These are phyloP conservation scores for Exophiala alcalophila DNA, from an alignment of 2,329 filamentous ascomycete species.

Conservation along the genomic window DNA sequence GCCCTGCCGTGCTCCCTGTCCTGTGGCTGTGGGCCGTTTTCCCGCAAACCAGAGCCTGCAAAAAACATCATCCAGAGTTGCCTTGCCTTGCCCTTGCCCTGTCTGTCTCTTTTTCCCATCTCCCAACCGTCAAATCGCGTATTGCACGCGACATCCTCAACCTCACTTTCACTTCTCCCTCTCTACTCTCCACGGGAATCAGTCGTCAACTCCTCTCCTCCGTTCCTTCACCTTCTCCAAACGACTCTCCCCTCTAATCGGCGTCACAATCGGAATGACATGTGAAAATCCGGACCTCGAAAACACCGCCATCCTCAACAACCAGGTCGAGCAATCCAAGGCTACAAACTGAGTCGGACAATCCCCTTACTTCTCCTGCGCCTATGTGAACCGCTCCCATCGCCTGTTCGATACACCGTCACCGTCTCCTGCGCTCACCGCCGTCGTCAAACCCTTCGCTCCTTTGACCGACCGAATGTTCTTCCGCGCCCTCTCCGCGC, in stretches of 20 bases:
- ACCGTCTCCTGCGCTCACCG: slow-evolving; percentile 39
- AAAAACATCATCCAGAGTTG: too few species aligned
- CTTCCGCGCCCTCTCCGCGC: slow-evolving; percentile 74
- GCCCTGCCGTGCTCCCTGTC: too few species aligned
- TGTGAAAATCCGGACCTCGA: slow-evolving; percentile 26
- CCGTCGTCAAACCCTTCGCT: slow-evolving; percentile 47
- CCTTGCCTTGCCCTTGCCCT: slow-evolving; percentile 5
- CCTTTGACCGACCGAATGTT: slow-evolving; percentile 60
- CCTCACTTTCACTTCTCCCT: neutral
- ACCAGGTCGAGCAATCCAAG: slow-evolving; percentile 2
- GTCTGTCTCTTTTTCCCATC: neutral
- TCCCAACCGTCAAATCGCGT: too few species aligned
- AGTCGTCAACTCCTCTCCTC: slow-evolving; percentile 1
- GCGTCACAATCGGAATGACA: slow-evolving; percentile 25
- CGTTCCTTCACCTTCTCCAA: slow-evolving; percentile 6
- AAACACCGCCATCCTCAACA: slow-evolving; percentile 11
- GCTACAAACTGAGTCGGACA: too few species aligned
- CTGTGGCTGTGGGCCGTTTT: too few species aligned
- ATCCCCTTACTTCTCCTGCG: slow-evolving; percentile 1
- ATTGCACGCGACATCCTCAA: slow-evolving; percentile 12
- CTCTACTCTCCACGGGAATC: slow-evolving; percentile 4
- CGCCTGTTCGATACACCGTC: slow-evolving; percentile 5
- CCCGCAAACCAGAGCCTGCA: too few species aligned
- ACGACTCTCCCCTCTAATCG: slow-evolving; percentile 1
- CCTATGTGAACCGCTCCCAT: slow-evolving; percentile 6